A percentile compares a stretch with the other conserved stretches of the same genome.
Conservation (phyloP, 1,284 basidiomycete species). For the Leccinum subrobustum region DNA sequence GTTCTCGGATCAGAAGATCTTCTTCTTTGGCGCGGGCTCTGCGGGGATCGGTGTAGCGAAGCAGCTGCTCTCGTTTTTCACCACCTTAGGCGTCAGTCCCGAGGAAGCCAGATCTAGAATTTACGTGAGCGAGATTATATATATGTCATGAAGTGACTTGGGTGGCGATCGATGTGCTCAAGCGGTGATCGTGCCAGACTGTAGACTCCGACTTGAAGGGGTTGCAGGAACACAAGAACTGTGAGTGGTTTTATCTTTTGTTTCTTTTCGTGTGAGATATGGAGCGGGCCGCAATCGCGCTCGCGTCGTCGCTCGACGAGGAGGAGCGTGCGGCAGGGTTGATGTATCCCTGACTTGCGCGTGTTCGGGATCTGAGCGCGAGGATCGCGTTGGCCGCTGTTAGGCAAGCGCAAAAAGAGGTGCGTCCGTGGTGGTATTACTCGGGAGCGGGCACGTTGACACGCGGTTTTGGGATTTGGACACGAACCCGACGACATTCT, state of each 20-base stretch:
- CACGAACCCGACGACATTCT: conserved; percentile 42
- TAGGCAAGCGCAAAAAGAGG: conserved; percentile 63
- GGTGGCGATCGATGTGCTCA: conserved; percentile 11
- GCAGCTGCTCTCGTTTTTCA: conserved; percentile 76
- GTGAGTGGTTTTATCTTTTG: conserved; percentile 31
- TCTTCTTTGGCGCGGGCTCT: conserved; percentile 80
- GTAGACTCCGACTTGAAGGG: conserved; percentile 69
- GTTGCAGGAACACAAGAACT: conserved; percentile 73
- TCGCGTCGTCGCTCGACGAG: conserved; percentile 59
- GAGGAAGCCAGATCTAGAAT: conserved; percentile 69
- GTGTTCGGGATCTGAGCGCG: conserved; percentile 71
- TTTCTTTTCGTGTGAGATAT: conserved; percentile 18
- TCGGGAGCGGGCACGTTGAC: background rate
- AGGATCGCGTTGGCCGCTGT: conserved; percentile 62
- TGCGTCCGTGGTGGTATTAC: conserved; percentile 29
- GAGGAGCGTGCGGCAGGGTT: conserved; percentile 58
- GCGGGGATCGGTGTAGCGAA: conserved; percentile 82
- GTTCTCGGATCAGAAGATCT: conserved; percentile 70
- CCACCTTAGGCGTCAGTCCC: conserved; percentile 56
- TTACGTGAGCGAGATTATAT: conserved; percentile 48
- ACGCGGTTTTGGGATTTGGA: conserved; percentile 39
- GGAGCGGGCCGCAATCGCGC: conserved; percentile 56
- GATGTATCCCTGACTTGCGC: conserved; percentile 61
- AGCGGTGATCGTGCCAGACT: conserved; percentile 37
- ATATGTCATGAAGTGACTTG: background rate